Conservation (phyloP, 129 eudicot genomes). For the Calendula officinalis region DNA sequence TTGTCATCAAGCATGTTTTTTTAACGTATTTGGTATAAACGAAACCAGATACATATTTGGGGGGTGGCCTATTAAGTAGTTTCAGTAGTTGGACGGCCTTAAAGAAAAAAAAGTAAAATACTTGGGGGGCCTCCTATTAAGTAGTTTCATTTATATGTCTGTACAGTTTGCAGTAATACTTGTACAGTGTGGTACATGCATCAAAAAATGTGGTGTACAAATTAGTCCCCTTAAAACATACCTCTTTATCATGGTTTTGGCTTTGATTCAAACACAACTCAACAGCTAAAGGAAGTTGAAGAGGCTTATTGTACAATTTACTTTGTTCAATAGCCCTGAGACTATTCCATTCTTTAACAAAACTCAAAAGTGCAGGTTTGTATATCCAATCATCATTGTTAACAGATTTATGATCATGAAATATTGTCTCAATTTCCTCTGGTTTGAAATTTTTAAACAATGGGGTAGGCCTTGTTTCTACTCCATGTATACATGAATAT, state of each 20-base stretch:
- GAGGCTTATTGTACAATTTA: conserved; percentile 70
- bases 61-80: no score
- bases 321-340: conserved; percentile 68
- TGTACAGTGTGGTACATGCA: no score
- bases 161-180: no score
- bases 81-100: no score
- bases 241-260: conserved; percentile 76
- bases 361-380: conserved; percentile 50
- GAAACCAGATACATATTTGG: no score
- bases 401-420: conserved; percentile 30
- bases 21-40: no score
- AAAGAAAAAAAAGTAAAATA: no score
- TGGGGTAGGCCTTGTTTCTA: conserved; percentile 72
- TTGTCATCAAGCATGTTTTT: no score
- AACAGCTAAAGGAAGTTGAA: conserved; percentile 79
- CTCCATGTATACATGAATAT: conserved; percentile 65
- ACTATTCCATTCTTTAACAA: conserved; percentile 71
- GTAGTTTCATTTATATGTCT: no score
- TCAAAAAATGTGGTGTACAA: no score
- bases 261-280: conserved; percentile 77
- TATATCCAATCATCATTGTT: conserved; percentile 45
- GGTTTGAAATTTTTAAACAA: conserved; percentile 70
- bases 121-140: no score
- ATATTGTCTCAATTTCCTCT: conserved; percentile 56
- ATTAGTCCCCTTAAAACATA: no score